Percentiles rank a stretch among this genome's conserved stretches.
These are phyloP conservation scores for Trypanosoma brucei DNA, from an alignment of 208 protist species.

Conservation along the genomic window DNA sequence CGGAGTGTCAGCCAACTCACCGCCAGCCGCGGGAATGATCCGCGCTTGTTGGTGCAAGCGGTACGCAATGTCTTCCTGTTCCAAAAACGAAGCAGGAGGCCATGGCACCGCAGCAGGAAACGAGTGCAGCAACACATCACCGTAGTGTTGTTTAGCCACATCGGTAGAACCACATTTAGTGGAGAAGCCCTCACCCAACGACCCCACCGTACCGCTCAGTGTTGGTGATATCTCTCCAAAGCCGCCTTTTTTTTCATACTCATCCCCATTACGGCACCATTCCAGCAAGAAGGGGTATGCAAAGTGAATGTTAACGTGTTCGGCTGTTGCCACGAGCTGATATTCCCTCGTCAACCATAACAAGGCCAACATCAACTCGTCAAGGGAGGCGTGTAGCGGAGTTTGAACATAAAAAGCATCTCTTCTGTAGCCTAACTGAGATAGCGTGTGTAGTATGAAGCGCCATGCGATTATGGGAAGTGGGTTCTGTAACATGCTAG, in stretches of 20 bases:
- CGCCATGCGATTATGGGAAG: conserved; percentile 42
- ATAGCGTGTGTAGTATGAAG: conserved; percentile 45
- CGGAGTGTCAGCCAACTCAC: not conserved
- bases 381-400: conserved; percentile 29
- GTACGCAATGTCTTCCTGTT: conserved; percentile 31
- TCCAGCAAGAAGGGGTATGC: conserved; percentile 50
- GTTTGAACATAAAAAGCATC: conserved; percentile 67
- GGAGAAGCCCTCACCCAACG: not conserved
- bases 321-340: conserved; percentile 49
- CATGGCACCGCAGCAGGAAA: conserved; percentile 45
- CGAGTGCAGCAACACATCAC: conserved; percentile 28
- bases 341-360: conserved; percentile 75
- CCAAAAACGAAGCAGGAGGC: conserved; percentile 66
- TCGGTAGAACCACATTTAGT: not conserved
- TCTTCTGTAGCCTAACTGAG: conserved; percentile 57
- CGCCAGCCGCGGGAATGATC: conserved; percentile 17
- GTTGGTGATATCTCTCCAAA: not conserved
- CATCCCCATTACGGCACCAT: not conserved
- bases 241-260: not conserved
- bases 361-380: conserved; percentile 70
- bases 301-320: conserved; percentile 59
- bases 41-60: conserved; percentile 46
- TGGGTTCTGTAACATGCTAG: conserved; percentile 7
- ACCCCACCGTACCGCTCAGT: not conserved
- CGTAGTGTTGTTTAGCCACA: not conserved